A percentile compares a stretch with the other conserved stretches of the same genome.
These are phyloP conservation scores for Triticum timopheevii DNA, from an alignment of 176 grass and related monocot species.

Conservation along the genomic window DNA sequence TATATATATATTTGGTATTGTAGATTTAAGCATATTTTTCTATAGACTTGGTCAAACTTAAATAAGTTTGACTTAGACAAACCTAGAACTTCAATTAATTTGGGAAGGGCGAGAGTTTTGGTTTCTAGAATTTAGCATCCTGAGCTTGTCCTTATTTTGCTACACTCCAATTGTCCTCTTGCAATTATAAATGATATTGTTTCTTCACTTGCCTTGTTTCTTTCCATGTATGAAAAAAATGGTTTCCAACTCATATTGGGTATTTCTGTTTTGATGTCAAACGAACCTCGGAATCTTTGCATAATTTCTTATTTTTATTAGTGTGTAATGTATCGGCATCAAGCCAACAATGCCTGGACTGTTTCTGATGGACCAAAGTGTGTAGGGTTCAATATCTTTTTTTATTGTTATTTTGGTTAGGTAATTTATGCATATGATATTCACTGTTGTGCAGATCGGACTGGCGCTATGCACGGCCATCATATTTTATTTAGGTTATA, in stretches of 20 bases:
- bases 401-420: background rate
- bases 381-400: background rate
- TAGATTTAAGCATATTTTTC: no score
- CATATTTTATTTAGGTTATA: background rate
- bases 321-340: background rate
- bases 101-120: background rate
- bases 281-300: background rate
- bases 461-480: background rate
- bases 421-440: background rate
- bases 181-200: background rate
- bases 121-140: background rate
- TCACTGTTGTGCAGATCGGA: background rate
- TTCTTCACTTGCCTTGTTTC: background rate
- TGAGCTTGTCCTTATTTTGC: background rate
- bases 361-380: background rate
- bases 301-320: background rate
- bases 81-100: no score
- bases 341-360: background rate
- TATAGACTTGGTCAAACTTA: no score
- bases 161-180: background rate
- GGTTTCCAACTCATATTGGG: background rate
- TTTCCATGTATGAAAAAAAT: background rate
- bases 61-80: no score
- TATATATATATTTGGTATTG: no score
- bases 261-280: background rate